These are phyloP conservation scores for Endoconidiophora polonica DNA, from an alignment of 2,329 filamentous ascomycete genomes.

Conservation along the genomic window DNA sequence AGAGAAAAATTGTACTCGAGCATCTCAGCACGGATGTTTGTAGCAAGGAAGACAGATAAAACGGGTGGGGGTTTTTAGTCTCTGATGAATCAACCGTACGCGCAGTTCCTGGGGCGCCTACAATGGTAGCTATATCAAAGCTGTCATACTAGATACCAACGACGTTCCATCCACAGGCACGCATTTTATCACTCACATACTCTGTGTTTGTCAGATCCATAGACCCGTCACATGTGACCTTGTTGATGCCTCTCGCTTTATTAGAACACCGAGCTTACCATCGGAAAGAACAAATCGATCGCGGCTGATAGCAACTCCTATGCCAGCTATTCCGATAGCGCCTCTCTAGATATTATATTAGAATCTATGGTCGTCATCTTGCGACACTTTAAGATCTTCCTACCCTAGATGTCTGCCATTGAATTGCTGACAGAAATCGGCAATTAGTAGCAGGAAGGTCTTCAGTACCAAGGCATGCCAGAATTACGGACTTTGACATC, in stretches of 20 bases:
- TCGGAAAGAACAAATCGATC: conserved; percentile 55
- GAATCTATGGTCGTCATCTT: not conserved
- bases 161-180: conserved; percentile 38
- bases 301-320: conserved; percentile 43
- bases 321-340: conserved; percentile 44
- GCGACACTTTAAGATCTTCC: conserved; percentile 14
- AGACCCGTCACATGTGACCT: conserved; percentile 40
- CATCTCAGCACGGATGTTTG: too few relatives aligned
- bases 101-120: conserved; percentile 29
- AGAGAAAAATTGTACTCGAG: too few relatives aligned
- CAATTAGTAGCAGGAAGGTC: conserved; percentile 45
- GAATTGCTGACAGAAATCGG: conserved; percentile 54
- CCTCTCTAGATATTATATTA: conserved; percentile 15
- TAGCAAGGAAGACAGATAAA: too few relatives aligned
- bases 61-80: conserved; percentile 20
- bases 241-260: conserved; percentile 34
- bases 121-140: conserved; percentile 30
- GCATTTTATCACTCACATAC: conserved; percentile 41
- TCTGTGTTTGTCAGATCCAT: conserved; percentile 36
- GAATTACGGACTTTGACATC: not conserved
- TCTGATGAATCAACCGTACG: conserved; percentile 31
- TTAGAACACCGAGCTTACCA: conserved; percentile 28
- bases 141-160: conserved; percentile 36
- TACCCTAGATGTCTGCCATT: conserved; percentile 53
- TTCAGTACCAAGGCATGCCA: conserved; percentile 33